Base-by-base conservation (phyloP, 73 alveolate species). In the Paramecium bursaria region DNA sequence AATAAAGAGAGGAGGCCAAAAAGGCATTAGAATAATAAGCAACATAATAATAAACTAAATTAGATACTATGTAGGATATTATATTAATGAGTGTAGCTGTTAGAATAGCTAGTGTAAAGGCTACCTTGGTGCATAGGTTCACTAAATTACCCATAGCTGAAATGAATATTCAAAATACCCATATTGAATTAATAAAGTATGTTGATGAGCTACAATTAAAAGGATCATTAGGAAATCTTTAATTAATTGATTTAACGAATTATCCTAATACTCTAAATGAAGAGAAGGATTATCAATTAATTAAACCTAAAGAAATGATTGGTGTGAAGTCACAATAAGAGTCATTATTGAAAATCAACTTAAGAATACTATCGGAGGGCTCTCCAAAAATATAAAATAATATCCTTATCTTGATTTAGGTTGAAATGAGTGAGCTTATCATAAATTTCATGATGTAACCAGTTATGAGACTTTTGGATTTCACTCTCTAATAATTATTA, bases 381-480 rank as follows among this genome's bases (percentile, higher is more conserved):
- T 79, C 89, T 15, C 13, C 19, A 4, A 79, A 79, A 27, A 79
- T 79, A 4, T 0, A 48, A 4, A 73, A 79, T 39, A 79, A 79
- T 79, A 73, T 79, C 35, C 60, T 26, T 35, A 79, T 54, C 6
- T 31, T 79, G 4, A 73, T 79, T 2, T 26, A 79, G 30, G 57
- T 79, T 6, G 73, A 50, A 22, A 53, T 79, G 75, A 79, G 76
- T 55, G 33, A 61, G 19, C 14, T 79, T 13, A 61, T 53, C 46
- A 48, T 79, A 4, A 42, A 79, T 55, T 54, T 53, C 7, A 54
- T 79, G 49, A 44, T 53, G 77, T 22, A 49, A 11, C 89, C 89
- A 23, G 89, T 79, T 13, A 33, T 79, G 50, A 79, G 89, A 31
- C 54, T 79, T 31, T 23, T 79, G 15, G 89, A 79, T 79, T 79